Conservation (phyloP, 495 filamentous ascomycete genomes). For the Aspergillus nidulans region DNA sequence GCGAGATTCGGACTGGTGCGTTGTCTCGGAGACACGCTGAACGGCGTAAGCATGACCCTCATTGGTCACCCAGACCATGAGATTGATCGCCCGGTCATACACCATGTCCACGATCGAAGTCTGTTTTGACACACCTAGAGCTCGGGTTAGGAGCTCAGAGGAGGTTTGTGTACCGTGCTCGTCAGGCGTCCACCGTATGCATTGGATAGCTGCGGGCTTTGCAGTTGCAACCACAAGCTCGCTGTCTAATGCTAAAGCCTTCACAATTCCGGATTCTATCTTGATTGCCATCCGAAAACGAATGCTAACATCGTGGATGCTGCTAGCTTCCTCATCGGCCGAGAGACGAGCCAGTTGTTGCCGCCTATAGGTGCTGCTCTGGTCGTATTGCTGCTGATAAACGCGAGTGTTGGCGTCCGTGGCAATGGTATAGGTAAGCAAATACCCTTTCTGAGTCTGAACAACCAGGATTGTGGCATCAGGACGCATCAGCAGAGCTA, state of each 20-base stretch:
- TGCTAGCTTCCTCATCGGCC: slow-evolving; percentile 62
- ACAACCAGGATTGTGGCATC: slow-evolving; percentile 88
- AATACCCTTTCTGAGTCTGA: slow-evolving; percentile 81
- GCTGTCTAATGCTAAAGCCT: slow-evolving; percentile 83
- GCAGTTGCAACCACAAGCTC: slow-evolving; percentile 91
- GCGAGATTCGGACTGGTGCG: slow-evolving; percentile 29
- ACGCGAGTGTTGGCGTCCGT: slow-evolving; percentile 76
- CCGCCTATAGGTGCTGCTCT: slow-evolving; percentile 62
- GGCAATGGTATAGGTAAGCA: slow-evolving; percentile 93
- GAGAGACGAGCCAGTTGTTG: slow-evolving; percentile 66
- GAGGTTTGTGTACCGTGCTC: slow-evolving; percentile 76
- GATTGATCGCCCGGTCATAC: slow-evolving; percentile 94
- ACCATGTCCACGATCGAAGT: slow-evolving; percentile 78
- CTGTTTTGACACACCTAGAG: slow-evolving; percentile 78
- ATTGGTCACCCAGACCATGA: slow-evolving; percentile 87
- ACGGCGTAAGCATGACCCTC: slow-evolving; percentile 91
- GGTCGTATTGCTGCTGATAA: slow-evolving; percentile 74
- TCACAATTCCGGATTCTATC: slow-evolving; percentile 90
- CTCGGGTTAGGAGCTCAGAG: slow-evolving; percentile 83
- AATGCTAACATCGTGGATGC: slow-evolving; percentile 79
- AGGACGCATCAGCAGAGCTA: slow-evolving; percentile 78
- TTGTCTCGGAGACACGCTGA: slow-evolving; percentile 54
- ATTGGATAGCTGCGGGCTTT: slow-evolving; percentile 91
- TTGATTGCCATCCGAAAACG: slow-evolving; percentile 97
- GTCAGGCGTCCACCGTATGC: slow-evolving; percentile 90